Evolutionary conservation across 768 basidiomycete genomes (phyloP).

Genomic region (Candolleomyces eurysporus): DNA sequence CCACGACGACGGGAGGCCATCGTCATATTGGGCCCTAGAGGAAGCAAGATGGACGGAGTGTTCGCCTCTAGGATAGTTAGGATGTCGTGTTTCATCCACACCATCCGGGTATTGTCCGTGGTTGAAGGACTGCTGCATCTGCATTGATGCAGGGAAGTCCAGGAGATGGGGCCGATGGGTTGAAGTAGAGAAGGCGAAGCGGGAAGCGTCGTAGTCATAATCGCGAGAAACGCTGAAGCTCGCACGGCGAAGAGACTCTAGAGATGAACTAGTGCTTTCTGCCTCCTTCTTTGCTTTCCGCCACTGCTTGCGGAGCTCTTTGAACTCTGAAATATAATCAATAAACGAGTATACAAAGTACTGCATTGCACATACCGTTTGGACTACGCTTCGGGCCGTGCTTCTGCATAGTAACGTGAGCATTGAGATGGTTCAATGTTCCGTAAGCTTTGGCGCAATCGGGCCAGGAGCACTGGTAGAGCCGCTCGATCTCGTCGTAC

Average conservation of each 20-base stretch:
- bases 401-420: slow-evolving; percentile 98
- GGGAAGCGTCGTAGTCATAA: slow-evolving; percentile 31
- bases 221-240: slow-evolving; percentile 28
- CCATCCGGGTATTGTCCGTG: slow-evolving; percentile 19
- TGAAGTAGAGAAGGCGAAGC: slow-evolving; percentile 25
- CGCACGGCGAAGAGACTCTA: slow-evolving; percentile 24
- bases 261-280: slow-evolving; percentile 24
- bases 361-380: slow-evolving; percentile 55
- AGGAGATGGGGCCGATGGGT: slow-evolving; percentile 25
- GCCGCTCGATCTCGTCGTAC: slow-evolving; percentile 93
- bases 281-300: slow-evolving; percentile 88
- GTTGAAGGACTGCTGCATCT: slow-evolving; percentile 20
- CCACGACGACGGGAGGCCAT: slow-evolving; percentile 33
- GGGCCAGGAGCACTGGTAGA: slow-evolving; percentile 85
- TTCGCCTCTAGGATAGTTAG: slow-evolving; percentile 31
- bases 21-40: slow-evolving; percentile 28
- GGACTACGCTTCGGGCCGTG: slow-evolving; percentile 91
- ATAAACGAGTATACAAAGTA: slow-evolving; percentile 15
- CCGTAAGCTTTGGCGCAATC: slow-evolving; percentile 85
- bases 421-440: slow-evolving; percentile 95
- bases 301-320: slow-evolving; percentile 96
- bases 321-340: slow-evolving; percentile 70
- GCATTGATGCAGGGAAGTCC: slow-evolving; percentile 27
- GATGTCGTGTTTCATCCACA: slow-evolving; percentile 31
- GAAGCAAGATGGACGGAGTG: slow-evolving; percentile 22